Conservation (phyloP, 345 rosid genomes). For the Heritiera fomes region DNA sequence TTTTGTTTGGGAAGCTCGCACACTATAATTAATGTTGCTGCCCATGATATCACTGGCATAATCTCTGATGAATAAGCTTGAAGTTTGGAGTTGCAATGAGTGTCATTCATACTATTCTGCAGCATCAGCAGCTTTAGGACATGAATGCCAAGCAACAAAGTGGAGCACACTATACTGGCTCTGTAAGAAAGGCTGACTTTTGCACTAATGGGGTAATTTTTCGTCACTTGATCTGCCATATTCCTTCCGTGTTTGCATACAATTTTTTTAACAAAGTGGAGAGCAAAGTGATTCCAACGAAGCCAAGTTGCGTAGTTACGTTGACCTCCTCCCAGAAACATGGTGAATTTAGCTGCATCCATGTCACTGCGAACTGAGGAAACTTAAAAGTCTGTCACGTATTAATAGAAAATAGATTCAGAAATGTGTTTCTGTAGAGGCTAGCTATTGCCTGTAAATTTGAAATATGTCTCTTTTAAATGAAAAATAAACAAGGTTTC, state of each 20-base stretch:
- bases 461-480: too few species aligned
- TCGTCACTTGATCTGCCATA: conserved; percentile 32
- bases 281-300: conserved; percentile 44
- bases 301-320: conserved; percentile 48
- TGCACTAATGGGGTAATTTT: conserved; percentile 26
- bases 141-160: conserved; percentile 49
- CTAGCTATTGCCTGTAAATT: not conserved
- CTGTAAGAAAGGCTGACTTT: conserved; percentile 48
- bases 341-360: conserved; percentile 42
- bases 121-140: conserved; percentile 41
- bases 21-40: conserved; percentile 36
- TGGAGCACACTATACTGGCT: conserved; percentile 47
- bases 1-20: conserved; percentile 35
- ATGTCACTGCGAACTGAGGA: conserved; percentile 26
- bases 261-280: conserved; percentile 30
- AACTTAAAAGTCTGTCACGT: conserved; percentile 38
- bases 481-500: too few species aligned
- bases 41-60: conserved; percentile 52
- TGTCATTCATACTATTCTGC: conserved; percentile 29
- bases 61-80: conserved; percentile 49
- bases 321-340: conserved; percentile 62
- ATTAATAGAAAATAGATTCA: conserved; percentile 12
- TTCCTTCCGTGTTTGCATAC: conserved; percentile 31
- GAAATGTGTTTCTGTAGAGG: not conserved
- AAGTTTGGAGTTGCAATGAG: conserved; percentile 43